Evolutionary conservation across 805 yeast species (phyloP).

Genomic region (Clavispora fructus): DNA sequence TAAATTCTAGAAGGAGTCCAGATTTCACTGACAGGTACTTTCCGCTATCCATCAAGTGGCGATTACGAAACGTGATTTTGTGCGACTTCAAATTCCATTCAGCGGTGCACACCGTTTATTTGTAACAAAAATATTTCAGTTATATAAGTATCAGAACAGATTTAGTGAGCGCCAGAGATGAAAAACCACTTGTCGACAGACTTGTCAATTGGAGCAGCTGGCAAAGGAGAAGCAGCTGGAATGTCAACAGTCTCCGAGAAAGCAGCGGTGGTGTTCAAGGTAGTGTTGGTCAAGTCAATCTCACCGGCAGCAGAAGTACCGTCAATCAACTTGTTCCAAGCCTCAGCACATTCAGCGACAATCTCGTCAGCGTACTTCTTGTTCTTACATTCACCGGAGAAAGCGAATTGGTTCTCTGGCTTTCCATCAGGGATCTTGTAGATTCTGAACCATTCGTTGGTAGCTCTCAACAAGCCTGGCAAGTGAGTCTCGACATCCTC

Average conservation of each 20-base stretch:
- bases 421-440: slow-evolving; percentile 83
- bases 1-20: background rate
- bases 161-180: slow-evolving; percentile 72
- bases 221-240: slow-evolving; percentile 66
- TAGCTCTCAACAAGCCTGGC: slow-evolving; percentile 67
- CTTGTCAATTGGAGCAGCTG: slow-evolving; percentile 94
- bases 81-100: background rate
- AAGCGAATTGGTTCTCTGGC: slow-evolving; percentile 69
- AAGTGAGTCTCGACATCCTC: slow-evolving; percentile 61
- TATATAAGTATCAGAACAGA: background rate
- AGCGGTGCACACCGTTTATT: background rate
- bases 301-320: slow-evolving; percentile 31
- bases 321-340: slow-evolving; percentile 60
- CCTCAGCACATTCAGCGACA: slow-evolving; percentile 41
- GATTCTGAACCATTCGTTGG: slow-evolving; percentile 75
- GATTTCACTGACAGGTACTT: background rate
- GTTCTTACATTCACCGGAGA: slow-evolving; percentile 61
- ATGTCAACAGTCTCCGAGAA: slow-evolving; percentile 44
- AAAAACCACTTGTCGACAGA: slow-evolving; percentile 98
- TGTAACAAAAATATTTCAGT: background rate
- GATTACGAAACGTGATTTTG: background rate
- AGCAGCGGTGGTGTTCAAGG: slow-evolving; percentile 43
- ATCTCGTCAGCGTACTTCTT: slow-evolving; percentile 35
- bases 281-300: slow-evolving; percentile 48
- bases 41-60: background rate